Evolutionary conservation across 306 rosid species (phyloP), one percentile per base, ranked within the genome.

Genomic region (Parietaria judaica): DNA sequence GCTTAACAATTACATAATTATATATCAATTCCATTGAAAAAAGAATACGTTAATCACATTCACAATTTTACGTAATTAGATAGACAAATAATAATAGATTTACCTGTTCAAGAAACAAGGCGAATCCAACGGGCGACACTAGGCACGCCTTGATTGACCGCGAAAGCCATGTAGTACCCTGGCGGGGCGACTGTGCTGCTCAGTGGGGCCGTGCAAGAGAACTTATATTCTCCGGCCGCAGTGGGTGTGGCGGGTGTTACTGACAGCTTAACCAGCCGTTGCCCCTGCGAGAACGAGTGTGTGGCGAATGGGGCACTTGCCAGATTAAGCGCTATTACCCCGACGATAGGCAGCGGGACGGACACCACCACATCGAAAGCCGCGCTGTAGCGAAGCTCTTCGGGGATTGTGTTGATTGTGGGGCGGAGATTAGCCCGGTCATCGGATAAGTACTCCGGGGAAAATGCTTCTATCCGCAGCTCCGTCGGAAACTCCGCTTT

Each of bases 251-350:
- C 74, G 5, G 82, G 65, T 0, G 73, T 55, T 14, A 90, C 95
- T 8, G 74, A 66, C 35, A 87, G 47, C 78, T 90, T 90, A 77
- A 90, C 87, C 70, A 85, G 48, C 0, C 96, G 79, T 76, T 87
- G 97, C 74, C 97, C 97, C 6, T 87, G 96, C 0, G 95, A 85
- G n/a, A 87, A 87, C 3, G 96, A 87, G 71, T 90, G 97, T 37
- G 96, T 87, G 3, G 96, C 81, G 39, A 87, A 90, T 3, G 97
- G 95, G 2, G 95, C 96, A 39, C 70, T 90, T 0, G 71, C 89
- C 43, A 90, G 58, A 52, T 87, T 87, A 41, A 90, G 79, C 65
- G 85, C 96, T 71, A 87, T 84, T 4, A 87, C 66, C 44, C 89
- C 96, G 69, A 87, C 96, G 7, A 90, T 83, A 0, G 95, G 77